phyloP scores from a whole-genome alignment of 352 stramenopile genomes.

The Phytophthora tubulina region DNA sequence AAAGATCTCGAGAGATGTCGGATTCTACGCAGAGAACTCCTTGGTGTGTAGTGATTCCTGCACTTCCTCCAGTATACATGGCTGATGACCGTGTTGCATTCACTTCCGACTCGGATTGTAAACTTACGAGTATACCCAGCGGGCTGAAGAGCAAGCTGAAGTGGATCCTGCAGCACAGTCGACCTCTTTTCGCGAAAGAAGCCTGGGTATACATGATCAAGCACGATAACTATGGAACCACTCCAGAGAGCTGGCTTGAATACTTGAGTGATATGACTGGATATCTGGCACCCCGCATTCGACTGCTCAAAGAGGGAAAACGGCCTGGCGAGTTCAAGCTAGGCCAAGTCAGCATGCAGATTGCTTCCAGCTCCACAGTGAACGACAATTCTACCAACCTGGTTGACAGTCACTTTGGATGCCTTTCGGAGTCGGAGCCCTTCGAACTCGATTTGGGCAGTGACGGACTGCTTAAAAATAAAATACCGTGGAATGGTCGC shows the following conservation, averaged over 20 bases:
- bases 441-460: neutral
- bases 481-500: neutral
- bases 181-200: too few species aligned
- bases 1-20: neutral
- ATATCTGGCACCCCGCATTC: too few species aligned
- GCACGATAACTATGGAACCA: too few species aligned
- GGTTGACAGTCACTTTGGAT: neutral
- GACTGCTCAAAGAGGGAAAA: neutral
- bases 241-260: too few species aligned
- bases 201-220: too few species aligned
- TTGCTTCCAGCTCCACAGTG: neutral
- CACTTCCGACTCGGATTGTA: neutral
- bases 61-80: neutral
- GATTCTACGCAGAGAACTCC: neutral
- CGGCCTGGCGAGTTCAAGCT: too few species aligned
- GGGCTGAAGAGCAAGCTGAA: too few species aligned
- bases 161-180: too few species aligned
- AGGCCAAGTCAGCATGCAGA: neutral
- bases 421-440: neutral
- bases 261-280: too few species aligned
- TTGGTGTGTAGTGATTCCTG: neutral
- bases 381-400: neutral
- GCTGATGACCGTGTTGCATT: too few species aligned
- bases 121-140: neutral
- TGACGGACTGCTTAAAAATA: neutral